Conservation (phyloP, 495 filamentous ascomycete species). For the Hypoxylon lienhwacheense region DNA sequence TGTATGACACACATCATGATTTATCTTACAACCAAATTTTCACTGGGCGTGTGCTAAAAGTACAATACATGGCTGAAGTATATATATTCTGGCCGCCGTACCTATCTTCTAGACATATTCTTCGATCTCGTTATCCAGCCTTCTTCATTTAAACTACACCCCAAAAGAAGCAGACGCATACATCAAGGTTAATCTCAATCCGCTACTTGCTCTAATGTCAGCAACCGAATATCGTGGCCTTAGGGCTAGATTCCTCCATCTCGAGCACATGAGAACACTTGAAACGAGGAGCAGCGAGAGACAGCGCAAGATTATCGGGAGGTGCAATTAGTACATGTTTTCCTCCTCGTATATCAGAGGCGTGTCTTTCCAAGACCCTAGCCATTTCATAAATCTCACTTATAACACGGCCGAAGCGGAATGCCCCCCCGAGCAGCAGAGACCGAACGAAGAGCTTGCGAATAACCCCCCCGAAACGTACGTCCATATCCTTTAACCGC, state of each 20-base stretch:
- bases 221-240: not conserved
- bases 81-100: too few species aligned
- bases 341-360: constrained; percentile 4
- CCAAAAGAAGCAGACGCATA: not conserved
- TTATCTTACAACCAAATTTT: too few species aligned
- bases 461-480: constrained; percentile 5
- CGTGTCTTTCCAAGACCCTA: not conserved
- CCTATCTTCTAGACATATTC: too few species aligned
- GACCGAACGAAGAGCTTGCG: constrained; percentile 6
- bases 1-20: too few species aligned
- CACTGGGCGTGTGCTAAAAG: too few species aligned
- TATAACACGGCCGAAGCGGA: not conserved
- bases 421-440: constrained; percentile 11
- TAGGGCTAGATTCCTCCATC: constrained; percentile 4
- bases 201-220: not conserved
- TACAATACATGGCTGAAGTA: not conserved
- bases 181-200: not conserved
- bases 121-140: not conserved
- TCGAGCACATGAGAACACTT: not conserved
- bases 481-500: not conserved
- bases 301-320: constrained; percentile 6
- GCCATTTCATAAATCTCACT: constrained; percentile 3
- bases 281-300: not conserved
- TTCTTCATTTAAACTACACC: not conserved
- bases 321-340: constrained; percentile 33